Evolutionary conservation across 805 yeast genomes (phyloP), one percentile per base, ranked within the genome.

Genomic region (Priceomyces carsonii): DNA sequence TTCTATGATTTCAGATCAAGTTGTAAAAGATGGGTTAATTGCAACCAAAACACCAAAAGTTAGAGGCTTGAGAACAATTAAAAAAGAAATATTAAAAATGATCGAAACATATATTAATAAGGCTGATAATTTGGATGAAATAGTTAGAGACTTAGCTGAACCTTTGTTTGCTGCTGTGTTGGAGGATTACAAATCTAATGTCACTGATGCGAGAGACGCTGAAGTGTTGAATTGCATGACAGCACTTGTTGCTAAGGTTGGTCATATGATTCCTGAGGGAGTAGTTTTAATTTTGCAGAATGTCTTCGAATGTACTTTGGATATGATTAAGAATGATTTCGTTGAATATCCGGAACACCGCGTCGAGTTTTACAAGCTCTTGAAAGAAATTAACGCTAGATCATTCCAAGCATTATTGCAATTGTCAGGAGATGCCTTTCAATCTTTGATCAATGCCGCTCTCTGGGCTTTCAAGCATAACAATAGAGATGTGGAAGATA

Each of bases 401-500:
- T 82, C 93, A 12, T 93, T 93, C 73, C 75, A 79, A 39, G 95
- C 97, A 1, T 73, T 93, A 47, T 71, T 88, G 41, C 85, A 88
- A 59, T 75, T 93, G 45, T 95, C 97, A 7, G 91, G 95, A 3
- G 89, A 80, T 44, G 95, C 95, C 16, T 91, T 93, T 75, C 89
- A 85, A 55, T 76, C 88, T 40, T 83, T 93, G 38, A 80, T 93
- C 41, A 91, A 89, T 63, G 95, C 98, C 2, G 90, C 95, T 29
- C 71, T 93, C 53, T 93, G 99, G 99, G 97, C 98, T 0, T 86
- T 93, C 61, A 91, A 93, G 64, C 99, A 93, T 61, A 93, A 90
- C 55, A 90, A 93, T 63, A 80, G 98, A 60, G 98, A 91, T 37
- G 97, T 93, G 37, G 99, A 93, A 62, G 90, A 84, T 44, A 82